Conservation (phyloP, 257 asterid genomes). For the Penstemon eatonii region DNA sequence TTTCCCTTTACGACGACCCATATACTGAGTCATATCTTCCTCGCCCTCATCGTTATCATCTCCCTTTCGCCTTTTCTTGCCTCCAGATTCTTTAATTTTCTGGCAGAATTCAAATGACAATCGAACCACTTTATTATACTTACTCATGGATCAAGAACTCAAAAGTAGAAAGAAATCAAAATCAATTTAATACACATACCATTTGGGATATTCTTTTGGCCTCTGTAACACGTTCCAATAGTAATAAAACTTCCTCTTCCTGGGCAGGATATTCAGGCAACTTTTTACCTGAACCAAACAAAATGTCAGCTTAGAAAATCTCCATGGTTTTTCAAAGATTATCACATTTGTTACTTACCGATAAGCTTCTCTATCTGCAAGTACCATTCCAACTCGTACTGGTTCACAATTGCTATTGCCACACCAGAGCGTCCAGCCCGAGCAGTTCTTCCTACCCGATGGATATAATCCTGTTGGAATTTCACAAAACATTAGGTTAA, state of each 20-base stretch:
- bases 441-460: conserved; percentile 98
- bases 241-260: conserved; percentile 74
- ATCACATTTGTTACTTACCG: conserved; percentile 40
- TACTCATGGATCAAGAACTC: too few relatives aligned
- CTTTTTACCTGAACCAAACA: conserved; percentile 59
- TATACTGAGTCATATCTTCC: conserved; percentile 47
- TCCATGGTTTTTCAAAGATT: conserved; percentile 1
- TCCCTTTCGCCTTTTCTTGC: conserved; percentile 46
- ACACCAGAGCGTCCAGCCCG: conserved; percentile 96
- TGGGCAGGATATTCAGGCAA: conserved; percentile 67
- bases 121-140: background rate
- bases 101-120: conserved; percentile 31
- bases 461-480: conserved; percentile 80
- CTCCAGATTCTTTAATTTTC: conserved; percentile 70
- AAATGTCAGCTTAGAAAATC: conserved; percentile 9
- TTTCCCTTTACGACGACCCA: conserved; percentile 37
- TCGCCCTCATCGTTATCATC: conserved; percentile 52
- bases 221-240: conserved; percentile 70
- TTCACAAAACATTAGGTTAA: conserved; percentile 2
- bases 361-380: conserved; percentile 79
- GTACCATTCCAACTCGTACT: conserved; percentile 91
- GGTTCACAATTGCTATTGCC: conserved; percentile 78
- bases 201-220: conserved; percentile 74
- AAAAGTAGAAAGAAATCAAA: background rate
- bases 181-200: conserved; percentile 36